Evolutionary conservation across 2,329 filamentous ascomycete species (phyloP).

Genomic region (Phyllosticta capitalensis): DNA sequence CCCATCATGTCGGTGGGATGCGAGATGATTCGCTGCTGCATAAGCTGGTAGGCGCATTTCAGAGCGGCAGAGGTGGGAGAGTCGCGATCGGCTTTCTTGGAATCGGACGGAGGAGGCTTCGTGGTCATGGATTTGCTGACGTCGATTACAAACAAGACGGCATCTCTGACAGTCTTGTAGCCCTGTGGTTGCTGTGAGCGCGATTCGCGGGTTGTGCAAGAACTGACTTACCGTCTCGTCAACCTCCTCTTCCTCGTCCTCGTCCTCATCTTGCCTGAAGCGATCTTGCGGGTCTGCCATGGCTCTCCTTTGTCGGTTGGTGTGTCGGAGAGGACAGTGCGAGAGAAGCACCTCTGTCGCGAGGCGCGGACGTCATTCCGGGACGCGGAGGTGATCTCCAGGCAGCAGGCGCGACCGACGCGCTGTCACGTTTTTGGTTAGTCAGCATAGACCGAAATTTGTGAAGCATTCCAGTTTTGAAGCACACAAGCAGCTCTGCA

Average conservation of each 20-base stretch:
- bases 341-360: not conserved
- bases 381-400: not conserved
- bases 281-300: constrained; percentile 6
- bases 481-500: too few relatives aligned
- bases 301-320: not conserved
- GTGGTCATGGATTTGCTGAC: constrained; percentile 79
- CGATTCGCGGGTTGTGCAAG: not conserved
- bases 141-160: constrained; percentile 93
- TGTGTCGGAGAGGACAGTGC: not conserved
- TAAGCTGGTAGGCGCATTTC: constrained; percentile 88
- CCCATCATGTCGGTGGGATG: constrained; percentile 97
- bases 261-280: constrained; percentile 8
- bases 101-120: constrained; percentile 48
- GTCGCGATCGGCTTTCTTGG: constrained; percentile 67
- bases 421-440: not conserved
- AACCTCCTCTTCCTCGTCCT: constrained; percentile 8
- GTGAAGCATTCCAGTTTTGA: too few relatives aligned
- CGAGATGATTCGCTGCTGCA: constrained; percentile 97
- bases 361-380: not conserved
- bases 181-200: constrained; percentile 42
- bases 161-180: constrained; percentile 91
- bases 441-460: not conserved
- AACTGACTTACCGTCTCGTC: constrained; percentile 9
- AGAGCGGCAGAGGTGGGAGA: constrained; percentile 74
- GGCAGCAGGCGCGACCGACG: not conserved